phyloP scores from a whole-genome alignment of 169 alveolate species.

The Eimeria tenella region DNA sequence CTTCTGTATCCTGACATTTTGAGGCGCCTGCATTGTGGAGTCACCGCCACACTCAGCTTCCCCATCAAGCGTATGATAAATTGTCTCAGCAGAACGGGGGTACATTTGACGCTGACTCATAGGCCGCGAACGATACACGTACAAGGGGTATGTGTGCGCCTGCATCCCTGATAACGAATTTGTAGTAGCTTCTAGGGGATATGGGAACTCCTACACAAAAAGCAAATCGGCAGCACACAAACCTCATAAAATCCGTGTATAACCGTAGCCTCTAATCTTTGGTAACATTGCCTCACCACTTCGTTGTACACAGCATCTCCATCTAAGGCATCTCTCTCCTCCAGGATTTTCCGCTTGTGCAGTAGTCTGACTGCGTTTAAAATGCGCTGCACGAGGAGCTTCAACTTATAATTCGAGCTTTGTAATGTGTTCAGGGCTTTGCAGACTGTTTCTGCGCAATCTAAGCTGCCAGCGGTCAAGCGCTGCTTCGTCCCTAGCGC shows the following conservation, averaged over 20 bases:
- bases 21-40: background rate
- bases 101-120: background rate
- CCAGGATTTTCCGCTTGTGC: conserved; percentile 49
- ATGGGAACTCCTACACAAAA: conserved; percentile 31
- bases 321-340: conserved; percentile 14
- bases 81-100: background rate
- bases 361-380: conserved; percentile 3
- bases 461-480: conserved; percentile 42
- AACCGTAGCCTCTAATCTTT: no score
- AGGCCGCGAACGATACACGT: background rate
- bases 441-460: conserved; percentile 66
- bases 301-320: conserved; percentile 4
- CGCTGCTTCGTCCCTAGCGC: conserved; percentile 61
- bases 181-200: background rate
- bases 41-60: background rate
- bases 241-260: background rate
- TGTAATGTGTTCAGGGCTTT: conserved; percentile 14
- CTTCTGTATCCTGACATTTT: background rate
- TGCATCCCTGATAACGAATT: background rate
- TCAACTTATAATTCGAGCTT: background rate
- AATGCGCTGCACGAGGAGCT: conserved; percentile 45
- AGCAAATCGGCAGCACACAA: background rate
- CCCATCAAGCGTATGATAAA: background rate
- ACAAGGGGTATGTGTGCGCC: background rate
- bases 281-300: background rate